phyloP scores from a whole-genome alignment of 2,329 filamentous ascomycete species.

The Pseudogymnoascus pannorum region DNA sequence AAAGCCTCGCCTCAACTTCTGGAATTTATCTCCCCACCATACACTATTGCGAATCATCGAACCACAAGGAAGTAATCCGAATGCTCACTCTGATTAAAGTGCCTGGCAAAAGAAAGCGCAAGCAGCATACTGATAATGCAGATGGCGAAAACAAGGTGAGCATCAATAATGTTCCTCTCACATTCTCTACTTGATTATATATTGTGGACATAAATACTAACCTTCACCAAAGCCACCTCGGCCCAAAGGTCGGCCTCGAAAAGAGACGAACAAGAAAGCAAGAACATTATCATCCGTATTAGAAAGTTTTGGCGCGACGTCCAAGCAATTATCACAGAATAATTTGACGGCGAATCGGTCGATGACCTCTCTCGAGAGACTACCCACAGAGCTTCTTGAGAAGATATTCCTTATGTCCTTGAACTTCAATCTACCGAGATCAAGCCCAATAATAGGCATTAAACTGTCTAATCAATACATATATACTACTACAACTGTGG shows the following conservation, averaged over 20 bases:
- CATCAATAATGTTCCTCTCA: neutral
- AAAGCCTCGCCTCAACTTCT: neutral
- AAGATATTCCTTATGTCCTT: conserved; percentile 24
- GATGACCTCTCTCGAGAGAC: conserved; percentile 25
- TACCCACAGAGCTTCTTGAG: conserved; percentile 27
- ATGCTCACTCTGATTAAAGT: conserved; percentile 26
- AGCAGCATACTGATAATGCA: conserved; percentile 15
- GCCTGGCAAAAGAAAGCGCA: conserved; percentile 24
- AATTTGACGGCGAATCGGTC: conserved; percentile 24
- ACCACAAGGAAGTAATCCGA: conserved; percentile 1
- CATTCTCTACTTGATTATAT: neutral
- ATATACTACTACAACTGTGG: conserved; percentile 21
- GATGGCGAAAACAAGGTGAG: neutral
- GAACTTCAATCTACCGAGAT: conserved; percentile 24
- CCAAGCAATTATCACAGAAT: conserved; percentile 18
- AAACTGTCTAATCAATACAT: conserved; percentile 24
- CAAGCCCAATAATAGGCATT: conserved; percentile 25
- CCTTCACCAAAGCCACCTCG: neutral
- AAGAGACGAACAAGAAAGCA: neutral
- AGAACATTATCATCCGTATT: neutral
- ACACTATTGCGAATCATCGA: neutral
- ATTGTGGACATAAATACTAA: neutral
- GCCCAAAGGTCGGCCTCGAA: conserved; percentile 2
- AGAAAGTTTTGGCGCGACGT: neutral
- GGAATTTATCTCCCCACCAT: neutral